Percentiles rank a stretch among this genome's conserved stretches.
phyloP scores from a whole-genome alignment of 768 basidiomycete species.

The Russula virescens region DNA sequence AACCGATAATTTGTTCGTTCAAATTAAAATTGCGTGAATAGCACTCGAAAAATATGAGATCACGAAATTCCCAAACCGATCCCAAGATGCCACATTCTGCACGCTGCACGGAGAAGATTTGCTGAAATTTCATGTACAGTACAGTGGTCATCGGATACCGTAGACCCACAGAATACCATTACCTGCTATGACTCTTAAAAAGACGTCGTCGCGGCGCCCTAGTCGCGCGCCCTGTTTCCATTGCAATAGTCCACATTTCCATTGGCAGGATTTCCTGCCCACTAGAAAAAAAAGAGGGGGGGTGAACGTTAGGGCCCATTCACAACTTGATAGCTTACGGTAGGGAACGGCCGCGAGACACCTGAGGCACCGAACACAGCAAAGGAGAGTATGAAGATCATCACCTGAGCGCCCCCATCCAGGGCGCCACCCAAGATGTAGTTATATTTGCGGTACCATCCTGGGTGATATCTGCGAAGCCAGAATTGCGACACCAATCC shows the following conservation, averaged over 20 bases:
- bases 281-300: slow-evolving; percentile 24
- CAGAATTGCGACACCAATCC: slow-evolving; percentile 51
- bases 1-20: no score
- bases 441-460: slow-evolving; percentile 65
- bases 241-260: slow-evolving; percentile 58
- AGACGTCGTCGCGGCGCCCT: neutral
- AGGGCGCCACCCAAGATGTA: slow-evolving; percentile 62
- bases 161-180: neutral
- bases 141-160: neutral
- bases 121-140: no score
- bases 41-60: no score
- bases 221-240: slow-evolving; percentile 49
- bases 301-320: neutral
- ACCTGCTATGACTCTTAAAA: neutral
- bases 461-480: slow-evolving; percentile 22
- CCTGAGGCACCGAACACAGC: slow-evolving; percentile 60
- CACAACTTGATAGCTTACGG: slow-evolving; percentile 1
- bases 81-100: no score
- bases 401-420: slow-evolving; percentile 60
- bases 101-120: no score
- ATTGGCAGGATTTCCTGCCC: slow-evolving; percentile 49
- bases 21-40: no score
- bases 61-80: no score
- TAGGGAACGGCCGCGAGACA: slow-evolving; percentile 43
- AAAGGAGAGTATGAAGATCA: slow-evolving; percentile 59